These are phyloP conservation scores for Sarocladium oryzae DNA, from an alignment of 2,329 filamentous ascomycete species.

Conservation along the genomic window DNA sequence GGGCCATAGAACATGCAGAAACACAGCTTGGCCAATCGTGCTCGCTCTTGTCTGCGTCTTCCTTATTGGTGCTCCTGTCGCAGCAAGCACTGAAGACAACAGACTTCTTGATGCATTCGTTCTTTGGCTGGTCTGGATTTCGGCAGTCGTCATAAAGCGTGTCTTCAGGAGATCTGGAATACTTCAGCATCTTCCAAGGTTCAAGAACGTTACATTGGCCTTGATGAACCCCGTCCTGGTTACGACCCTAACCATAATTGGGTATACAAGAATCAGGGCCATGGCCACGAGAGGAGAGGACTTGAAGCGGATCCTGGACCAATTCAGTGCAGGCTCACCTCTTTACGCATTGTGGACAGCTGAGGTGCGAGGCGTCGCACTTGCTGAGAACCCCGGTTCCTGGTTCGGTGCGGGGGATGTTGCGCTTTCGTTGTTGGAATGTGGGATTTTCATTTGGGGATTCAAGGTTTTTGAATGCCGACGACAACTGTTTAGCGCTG, in stretches of 20 bases:
- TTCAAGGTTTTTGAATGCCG: slow-evolving; percentile 48
- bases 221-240: slow-evolving; percentile 42
- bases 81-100: slow-evolving; percentile 24
- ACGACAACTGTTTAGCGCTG: slow-evolving; percentile 35
- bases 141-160: slow-evolving; percentile 31
- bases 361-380: background rate
- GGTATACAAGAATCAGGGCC: slow-evolving; percentile 35
- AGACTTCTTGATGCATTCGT: slow-evolving; percentile 38
- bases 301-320: slow-evolving; percentile 22
- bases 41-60: slow-evolving; percentile 26
- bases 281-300: slow-evolving; percentile 20
- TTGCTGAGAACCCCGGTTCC: slow-evolving; percentile 14
- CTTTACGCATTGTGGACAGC: slow-evolving; percentile 30
- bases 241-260: slow-evolving; percentile 37
- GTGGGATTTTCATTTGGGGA: slow-evolving; percentile 46
- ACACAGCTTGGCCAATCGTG: slow-evolving; percentile 18
- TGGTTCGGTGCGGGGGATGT: slow-evolving; percentile 43
- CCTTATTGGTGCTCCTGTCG: slow-evolving; percentile 35
- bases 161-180: slow-evolving; percentile 22
- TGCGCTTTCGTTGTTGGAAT: slow-evolving; percentile 41
- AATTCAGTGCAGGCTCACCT: slow-evolving; percentile 28
- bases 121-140: slow-evolving; percentile 44
- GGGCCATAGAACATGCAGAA: no score
- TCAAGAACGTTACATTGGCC: slow-evolving; percentile 29
- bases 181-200: slow-evolving; percentile 10